Evolutionary conservation across 257 asterid species (phyloP).

Genomic region (Prunella vulgaris): DNA sequence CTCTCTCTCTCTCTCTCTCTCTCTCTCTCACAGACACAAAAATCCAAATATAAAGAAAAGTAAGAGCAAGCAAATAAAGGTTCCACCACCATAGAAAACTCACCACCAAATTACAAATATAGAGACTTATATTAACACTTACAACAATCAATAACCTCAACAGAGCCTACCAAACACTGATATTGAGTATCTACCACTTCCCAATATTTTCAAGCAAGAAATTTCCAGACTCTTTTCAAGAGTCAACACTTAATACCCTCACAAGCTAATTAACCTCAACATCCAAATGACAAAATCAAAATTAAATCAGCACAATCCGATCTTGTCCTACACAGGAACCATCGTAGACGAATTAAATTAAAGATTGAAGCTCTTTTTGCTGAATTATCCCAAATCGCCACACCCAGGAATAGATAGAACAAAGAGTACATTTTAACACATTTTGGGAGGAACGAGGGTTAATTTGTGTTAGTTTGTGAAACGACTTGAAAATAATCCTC

Average conservation of each 20-base stretch:
- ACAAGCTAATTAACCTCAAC: slow-evolving; percentile 6
- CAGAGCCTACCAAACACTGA: neutral
- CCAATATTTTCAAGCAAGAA: slow-evolving; percentile 11
- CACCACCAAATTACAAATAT: neutral
- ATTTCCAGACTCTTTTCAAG: slow-evolving; percentile 16
- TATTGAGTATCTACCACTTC: slow-evolving; percentile 7
- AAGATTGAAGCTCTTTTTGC: neutral
- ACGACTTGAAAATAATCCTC: too few species aligned
- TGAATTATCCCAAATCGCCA: neutral
- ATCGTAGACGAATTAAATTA: neutral
- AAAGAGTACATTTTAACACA: too few species aligned
- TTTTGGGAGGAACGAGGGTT: too few species aligned
- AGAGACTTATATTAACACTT: slow-evolving; percentile 8
- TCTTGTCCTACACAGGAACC: neutral
- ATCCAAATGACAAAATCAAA: slow-evolving; percentile 10
- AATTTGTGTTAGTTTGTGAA: too few species aligned
- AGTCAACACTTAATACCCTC: slow-evolving; percentile 13
- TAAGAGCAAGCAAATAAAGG: neutral
- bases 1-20: slow-evolving; percentile 23
- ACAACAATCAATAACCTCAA: slow-evolving; percentile 2
- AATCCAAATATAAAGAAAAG: neutral
- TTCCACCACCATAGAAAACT: neutral
- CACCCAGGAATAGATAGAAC: neutral
- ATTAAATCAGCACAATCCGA: neutral
- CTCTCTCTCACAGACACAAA: neutral